A percentile compares a stretch with the other conserved stretches of the same genome.
Conservation (phyloP, 108 stramenopile genomes). For the Mediolabrus comicus region DNA sequence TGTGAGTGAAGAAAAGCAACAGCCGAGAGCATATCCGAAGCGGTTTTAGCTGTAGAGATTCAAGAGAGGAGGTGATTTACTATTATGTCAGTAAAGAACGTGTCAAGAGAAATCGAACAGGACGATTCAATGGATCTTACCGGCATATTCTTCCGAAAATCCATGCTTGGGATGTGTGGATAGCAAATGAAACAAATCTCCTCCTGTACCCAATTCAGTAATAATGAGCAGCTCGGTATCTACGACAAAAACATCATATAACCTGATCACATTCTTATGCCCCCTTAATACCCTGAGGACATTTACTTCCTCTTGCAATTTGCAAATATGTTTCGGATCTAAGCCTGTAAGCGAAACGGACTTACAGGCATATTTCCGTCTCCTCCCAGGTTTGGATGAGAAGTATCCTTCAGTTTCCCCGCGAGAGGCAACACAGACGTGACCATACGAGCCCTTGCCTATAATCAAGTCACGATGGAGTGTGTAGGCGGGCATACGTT, state of each 20-base stretch:
- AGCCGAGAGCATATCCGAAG: constrained; percentile 88
- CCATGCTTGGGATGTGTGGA: constrained; percentile 93
- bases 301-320: constrained; percentile 92
- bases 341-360: constrained; percentile 84
- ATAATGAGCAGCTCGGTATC: constrained; percentile 82
- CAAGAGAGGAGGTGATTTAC: constrained; percentile 24
- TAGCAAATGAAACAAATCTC: constrained; percentile 90
- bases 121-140: constrained; percentile 53
- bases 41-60: constrained; percentile 63
- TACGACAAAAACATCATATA: constrained; percentile 81
- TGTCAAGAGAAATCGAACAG: no score
- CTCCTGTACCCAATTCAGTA: constrained; percentile 86
- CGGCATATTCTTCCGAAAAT: constrained; percentile 88
- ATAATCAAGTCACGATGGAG: constrained; percentile 88
- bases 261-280: constrained; percentile 74
- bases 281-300: constrained; percentile 85
- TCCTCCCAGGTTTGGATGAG: constrained; percentile 56
- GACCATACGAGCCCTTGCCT: constrained; percentile 89
- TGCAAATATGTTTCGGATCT: constrained; percentile 92
- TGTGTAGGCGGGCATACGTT: constrained; percentile 81
- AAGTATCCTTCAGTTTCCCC: constrained; percentile 78
- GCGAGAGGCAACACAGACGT: constrained; percentile 87
- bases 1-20: constrained; percentile 93
- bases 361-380: constrained; percentile 91
- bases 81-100: no score